Percentiles rank a stretch among this genome's conserved stretches.
Evolutionary conservation across 208 protist genomes (phyloP).

Genomic region (Crithidia bombi): DNA sequence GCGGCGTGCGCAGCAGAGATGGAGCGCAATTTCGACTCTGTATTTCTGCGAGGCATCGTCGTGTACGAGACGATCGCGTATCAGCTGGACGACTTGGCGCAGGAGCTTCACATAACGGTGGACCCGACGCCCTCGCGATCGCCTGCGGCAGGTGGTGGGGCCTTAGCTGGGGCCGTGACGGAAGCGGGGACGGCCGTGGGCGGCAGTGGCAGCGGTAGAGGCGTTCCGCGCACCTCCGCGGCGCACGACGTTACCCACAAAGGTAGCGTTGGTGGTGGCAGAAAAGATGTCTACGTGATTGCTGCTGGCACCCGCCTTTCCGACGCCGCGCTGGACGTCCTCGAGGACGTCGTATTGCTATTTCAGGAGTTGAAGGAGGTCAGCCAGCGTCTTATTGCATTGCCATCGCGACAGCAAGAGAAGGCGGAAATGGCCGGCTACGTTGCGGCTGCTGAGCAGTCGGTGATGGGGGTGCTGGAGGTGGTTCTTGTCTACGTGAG

Average conservation of each 20-base stretch:
- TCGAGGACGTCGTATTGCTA: conserved; percentile 36
- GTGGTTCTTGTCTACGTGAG: conserved; percentile 29
- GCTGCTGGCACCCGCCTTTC: conserved; percentile 6
- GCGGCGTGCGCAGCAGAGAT: conserved; percentile 58
- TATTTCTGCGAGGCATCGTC: conserved; percentile 56
- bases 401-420: conserved; percentile 33
- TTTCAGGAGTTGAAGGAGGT: conserved; percentile 38
- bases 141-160: background rate
- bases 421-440: conserved; percentile 21
- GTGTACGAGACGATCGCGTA: conserved; percentile 67
- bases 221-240: background rate
- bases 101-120: conserved; percentile 26
- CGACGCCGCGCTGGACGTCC: conserved; percentile 24
- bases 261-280: background rate
- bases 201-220: background rate
- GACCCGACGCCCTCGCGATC: conserved; percentile 8
- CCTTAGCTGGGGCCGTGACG: background rate
- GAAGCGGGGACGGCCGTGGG: background rate
- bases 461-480: conserved; percentile 36
- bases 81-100: conserved; percentile 42
- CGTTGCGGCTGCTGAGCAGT: conserved; percentile 26
- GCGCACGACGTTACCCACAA: background rate
- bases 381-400: conserved; percentile 14
- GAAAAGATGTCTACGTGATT: conserved; percentile 8
- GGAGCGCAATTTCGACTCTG: conserved; percentile 65